phyloP scores from a whole-genome alignment of 2,329 filamentous ascomycete species.

The Colletotrichum theobromicola region DNA sequence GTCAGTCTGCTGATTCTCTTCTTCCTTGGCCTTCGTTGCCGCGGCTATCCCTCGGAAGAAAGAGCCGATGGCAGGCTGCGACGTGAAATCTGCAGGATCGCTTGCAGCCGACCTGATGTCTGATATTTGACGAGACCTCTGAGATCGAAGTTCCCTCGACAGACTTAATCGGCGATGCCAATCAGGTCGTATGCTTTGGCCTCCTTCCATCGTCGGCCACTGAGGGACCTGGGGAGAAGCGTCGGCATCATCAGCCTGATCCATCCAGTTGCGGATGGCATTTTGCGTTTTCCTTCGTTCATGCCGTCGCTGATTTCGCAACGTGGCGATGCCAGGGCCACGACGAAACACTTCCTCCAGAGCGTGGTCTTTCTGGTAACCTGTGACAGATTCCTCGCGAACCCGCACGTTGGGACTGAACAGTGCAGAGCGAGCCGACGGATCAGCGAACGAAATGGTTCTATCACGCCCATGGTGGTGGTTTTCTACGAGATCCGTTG shows the following conservation, averaged over 20 bases:
- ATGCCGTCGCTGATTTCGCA: slow-evolving; percentile 64
- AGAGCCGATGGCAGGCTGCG: slow-evolving; percentile 28
- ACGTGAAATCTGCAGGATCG: slow-evolving; percentile 68
- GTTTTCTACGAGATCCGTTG: slow-evolving; percentile 84
- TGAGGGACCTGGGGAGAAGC: slow-evolving; percentile 48
- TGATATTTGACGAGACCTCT: slow-evolving; percentile 55
- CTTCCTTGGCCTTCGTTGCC: slow-evolving; percentile 31
- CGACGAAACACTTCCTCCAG: slow-evolving; percentile 89
- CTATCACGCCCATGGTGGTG: slow-evolving; percentile 55
- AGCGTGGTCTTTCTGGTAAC: slow-evolving; percentile 87
- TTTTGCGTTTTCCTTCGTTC: slow-evolving; percentile 78
- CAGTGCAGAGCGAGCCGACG: slow-evolving; percentile 60
- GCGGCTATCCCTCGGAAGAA: slow-evolving; percentile 19
- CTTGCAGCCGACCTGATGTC: slow-evolving; percentile 66
- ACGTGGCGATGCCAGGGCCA: slow-evolving; percentile 68
- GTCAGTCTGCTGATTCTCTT: slow-evolving; percentile 70
- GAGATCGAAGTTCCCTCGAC: slow-evolving; percentile 49
- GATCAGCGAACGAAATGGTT: slow-evolving; percentile 62
- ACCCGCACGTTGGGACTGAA: slow-evolving; percentile 77
- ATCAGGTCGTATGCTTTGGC: slow-evolving; percentile 40
- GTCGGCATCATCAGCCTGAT: slow-evolving; percentile 63
- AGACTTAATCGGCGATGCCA: slow-evolving; percentile 61
- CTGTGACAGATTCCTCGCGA: slow-evolving; percentile 85
- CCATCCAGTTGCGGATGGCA: slow-evolving; percentile 92
- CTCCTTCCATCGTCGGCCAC: slow-evolving; percentile 55